Base-by-base conservation (phyloP, 2,329 filamentous ascomycete genomes). In the Epichloe gansuensis region DNA sequence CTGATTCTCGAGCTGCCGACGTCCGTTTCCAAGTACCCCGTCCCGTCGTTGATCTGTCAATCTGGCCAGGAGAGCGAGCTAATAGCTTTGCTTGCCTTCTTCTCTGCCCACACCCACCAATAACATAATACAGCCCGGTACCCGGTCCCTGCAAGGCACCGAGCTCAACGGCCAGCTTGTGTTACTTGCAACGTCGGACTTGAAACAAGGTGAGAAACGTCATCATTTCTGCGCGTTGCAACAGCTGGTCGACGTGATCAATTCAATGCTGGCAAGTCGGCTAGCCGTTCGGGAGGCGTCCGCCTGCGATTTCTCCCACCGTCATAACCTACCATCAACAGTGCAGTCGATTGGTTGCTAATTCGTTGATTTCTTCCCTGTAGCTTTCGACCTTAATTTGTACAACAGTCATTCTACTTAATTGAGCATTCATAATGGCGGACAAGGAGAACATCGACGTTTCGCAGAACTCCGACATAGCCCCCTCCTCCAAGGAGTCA, bases 401-500 rank as follows among this genome's bases (percentile, higher is more conserved):
- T 40, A 35, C 39, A 47, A 51, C 46, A 11, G 15, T 46, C 25
- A 40, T 12, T 49, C 13, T 44, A 35, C 49, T 27, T 41, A 45
- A 40, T 50, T 43, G 25, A 50, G 31, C 13, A 39, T 50, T 15
- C 58, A 66, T 39, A 56, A 75, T 75, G 73, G 73, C 73, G 59
- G 73, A 76, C 58, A 64, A 66, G 56, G 73, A 74, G 58, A 69
- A 67, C 58, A 67, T 70, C 62, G 72, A 74, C 55, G 67, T 69
- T 53, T 65, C 68, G 51, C 69, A 72, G 59, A 67, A 64, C 55
- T 71, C 74, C 39, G 71, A 72, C 56, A 69, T 65, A 46, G 54
- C 56, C 17, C 51, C 58, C 35, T 61, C 61, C 48, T 61, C 63
- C 49, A 56, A 60, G 54, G 56, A 53, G 27, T 50, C 66, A 15